Evolutionary conservation across 139 green algal genomes (phyloP).

Genomic region (Marvania coccoides): DNA sequence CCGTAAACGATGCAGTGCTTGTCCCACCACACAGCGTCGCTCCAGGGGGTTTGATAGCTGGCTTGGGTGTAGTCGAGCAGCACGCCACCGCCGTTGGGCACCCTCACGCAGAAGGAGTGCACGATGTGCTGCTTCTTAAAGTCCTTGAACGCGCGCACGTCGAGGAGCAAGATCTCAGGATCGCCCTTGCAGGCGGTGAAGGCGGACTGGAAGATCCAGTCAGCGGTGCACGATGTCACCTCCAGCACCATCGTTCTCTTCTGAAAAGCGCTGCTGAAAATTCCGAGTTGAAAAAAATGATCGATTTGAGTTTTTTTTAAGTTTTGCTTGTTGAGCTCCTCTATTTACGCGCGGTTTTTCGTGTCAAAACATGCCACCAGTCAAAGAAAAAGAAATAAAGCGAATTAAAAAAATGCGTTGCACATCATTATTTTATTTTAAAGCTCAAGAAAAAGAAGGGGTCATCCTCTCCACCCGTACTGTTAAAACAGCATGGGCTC

Average conservation of each 20-base stretch:
- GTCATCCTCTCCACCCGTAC: too few species aligned
- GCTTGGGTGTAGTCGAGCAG: constrained; percentile 45
- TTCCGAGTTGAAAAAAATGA: background rate
- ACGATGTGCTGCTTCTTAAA: constrained; percentile 44
- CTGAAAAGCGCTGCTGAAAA: background rate
- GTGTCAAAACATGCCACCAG: too few species aligned
- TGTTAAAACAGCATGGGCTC: too few species aligned
- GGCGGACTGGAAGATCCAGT: constrained; percentile 44
- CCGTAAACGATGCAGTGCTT: constrained; percentile 60
- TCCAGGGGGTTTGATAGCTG: constrained; percentile 32
- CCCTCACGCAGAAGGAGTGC: constrained; percentile 39
- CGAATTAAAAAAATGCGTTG: too few species aligned
- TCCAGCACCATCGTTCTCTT: too few species aligned
- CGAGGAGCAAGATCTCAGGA: constrained; percentile 36
- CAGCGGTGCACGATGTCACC: constrained; percentile 21
- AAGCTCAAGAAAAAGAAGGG: too few species aligned
- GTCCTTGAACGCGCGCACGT: constrained; percentile 45
- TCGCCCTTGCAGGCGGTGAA: constrained; percentile 52
- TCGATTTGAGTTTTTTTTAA: too few species aligned
- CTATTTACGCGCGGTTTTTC: too few species aligned
- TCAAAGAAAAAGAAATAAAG: too few species aligned
- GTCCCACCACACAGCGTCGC: constrained; percentile 50
- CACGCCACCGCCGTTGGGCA: constrained; percentile 44
- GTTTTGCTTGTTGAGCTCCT: too few species aligned
- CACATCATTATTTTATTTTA: too few species aligned